These are phyloP conservation scores for Pseudocercospora cruenta DNA, from an alignment of 2,329 filamentous ascomycete species.

Conservation along the genomic window DNA sequence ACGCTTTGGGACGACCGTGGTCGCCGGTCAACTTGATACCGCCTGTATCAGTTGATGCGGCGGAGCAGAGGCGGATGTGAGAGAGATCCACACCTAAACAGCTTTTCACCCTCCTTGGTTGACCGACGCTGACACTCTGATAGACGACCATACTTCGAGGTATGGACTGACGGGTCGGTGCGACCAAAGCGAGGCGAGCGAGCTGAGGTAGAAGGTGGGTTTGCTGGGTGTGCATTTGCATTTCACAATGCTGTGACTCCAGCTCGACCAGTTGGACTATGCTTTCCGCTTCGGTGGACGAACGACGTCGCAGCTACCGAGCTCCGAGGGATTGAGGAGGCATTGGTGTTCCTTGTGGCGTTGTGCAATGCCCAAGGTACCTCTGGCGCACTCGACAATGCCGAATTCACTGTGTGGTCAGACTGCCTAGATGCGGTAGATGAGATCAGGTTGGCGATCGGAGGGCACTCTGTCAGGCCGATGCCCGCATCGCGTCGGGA, in stretches of 20 bases:
- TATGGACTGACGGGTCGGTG: not conserved
- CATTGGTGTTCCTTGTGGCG: not conserved
- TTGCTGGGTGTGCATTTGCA: not conserved
- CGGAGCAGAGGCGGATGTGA: not conserved
- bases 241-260: not conserved
- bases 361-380: not conserved
- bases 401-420: slow-evolving; percentile 7
- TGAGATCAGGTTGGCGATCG: slow-evolving; percentile 10
- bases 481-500: not conserved
- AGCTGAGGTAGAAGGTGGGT: not conserved
- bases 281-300: not conserved
- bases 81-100: not conserved
- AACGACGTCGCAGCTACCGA: not conserved
- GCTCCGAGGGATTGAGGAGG: not conserved
- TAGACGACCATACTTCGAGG: not conserved
- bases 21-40: not conserved
- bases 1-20: not conserved
- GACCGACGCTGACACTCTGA: not conserved
- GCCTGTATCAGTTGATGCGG: not conserved
- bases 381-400: not conserved
- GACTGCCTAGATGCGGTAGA: slow-evolving; percentile 7
- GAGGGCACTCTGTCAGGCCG: not conserved
- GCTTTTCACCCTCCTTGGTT: not conserved
- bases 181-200: not conserved
- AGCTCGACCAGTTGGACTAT: not conserved